These are phyloP conservation scores for Hemileccinum impolitum DNA, from an alignment of 768 basidiomycete species.

Conservation along the genomic window DNA sequence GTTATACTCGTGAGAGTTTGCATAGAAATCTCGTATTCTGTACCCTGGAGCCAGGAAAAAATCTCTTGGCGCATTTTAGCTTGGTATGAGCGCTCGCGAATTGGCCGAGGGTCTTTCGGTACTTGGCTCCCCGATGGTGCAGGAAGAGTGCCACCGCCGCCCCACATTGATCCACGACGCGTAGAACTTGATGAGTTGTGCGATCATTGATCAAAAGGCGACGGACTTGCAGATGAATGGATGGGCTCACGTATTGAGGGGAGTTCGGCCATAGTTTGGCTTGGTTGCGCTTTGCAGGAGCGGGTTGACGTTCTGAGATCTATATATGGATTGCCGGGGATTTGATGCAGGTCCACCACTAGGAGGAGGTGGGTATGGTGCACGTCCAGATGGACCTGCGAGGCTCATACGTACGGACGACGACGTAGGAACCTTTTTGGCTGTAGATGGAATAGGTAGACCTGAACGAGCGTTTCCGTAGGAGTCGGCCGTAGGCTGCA, in stretches of 20 bases:
- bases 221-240: background rate
- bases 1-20: constrained; percentile 75
- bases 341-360: constrained; percentile 42
- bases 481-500: constrained; percentile 52
- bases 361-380: constrained; percentile 40
- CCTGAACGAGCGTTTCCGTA: constrained; percentile 55
- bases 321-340: constrained; percentile 64
- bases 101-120: constrained; percentile 70
- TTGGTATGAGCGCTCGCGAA: constrained; percentile 75
- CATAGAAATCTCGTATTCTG: constrained; percentile 65
- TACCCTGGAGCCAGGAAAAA: constrained; percentile 58
- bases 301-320: constrained; percentile 67
- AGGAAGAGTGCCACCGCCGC: constrained; percentile 42
- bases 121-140: constrained; percentile 53
- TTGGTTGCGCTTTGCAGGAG: constrained; percentile 69
- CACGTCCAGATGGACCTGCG: constrained; percentile 69
- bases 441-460: constrained; percentile 70
- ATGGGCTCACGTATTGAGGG: constrained; percentile 55
- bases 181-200: constrained; percentile 45
- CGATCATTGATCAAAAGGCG: constrained; percentile 7
- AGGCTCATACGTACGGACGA: constrained; percentile 62
- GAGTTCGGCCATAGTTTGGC: constrained; percentile 66
- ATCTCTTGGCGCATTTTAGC: constrained; percentile 76
- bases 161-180: constrained; percentile 76
- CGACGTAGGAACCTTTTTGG: constrained; percentile 58